Conservation (phyloP, 1,284 basidiomycete species). For the Moesziomyces sp. region DNA sequence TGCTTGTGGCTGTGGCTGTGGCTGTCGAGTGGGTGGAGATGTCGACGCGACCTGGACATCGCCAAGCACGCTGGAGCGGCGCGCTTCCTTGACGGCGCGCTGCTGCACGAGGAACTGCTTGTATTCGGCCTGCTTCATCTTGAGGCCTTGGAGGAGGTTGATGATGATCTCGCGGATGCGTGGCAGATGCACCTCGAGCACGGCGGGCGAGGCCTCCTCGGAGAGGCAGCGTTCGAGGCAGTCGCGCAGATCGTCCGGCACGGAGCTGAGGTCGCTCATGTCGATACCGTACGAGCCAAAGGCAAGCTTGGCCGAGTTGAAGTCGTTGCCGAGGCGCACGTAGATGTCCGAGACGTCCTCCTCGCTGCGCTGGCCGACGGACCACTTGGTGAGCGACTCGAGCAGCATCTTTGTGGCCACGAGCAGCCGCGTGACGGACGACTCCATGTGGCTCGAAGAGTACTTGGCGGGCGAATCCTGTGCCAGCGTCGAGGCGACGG, state of each 20-base stretch:
- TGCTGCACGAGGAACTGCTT: constrained; percentile 61
- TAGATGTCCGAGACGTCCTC: constrained; percentile 93
- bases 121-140: constrained; percentile 87
- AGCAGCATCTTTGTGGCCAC: constrained; percentile 95
- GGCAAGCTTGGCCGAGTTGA: constrained; percentile 90
- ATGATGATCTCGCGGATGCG: constrained; percentile 93
- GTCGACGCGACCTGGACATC: constrained; percentile 15
- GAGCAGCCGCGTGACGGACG: constrained; percentile 89
- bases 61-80: constrained; percentile 22
- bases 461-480: constrained; percentile 35
- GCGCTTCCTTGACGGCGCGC: constrained; percentile 36
- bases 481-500: constrained; percentile 5
- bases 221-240: constrained; percentile 90
- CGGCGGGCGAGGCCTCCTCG: constrained; percentile 86
- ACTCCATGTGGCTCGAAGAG: constrained; percentile 75
- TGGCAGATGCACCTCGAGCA: constrained; percentile 89
- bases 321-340: constrained; percentile 94
- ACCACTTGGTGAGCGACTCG: constrained; percentile 81
- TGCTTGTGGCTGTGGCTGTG: constrained; percentile 1
- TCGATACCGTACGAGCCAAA: constrained; percentile 87
- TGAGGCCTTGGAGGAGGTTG: constrained; percentile 86
- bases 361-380: constrained; percentile 77
- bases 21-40: constrained; percentile 5
- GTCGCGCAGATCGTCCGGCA: constrained; percentile 87
- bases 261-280: constrained; percentile 88